Base-by-base conservation (phyloP, 768 basidiomycete genomes). In the Podaxis rugospora region DNA sequence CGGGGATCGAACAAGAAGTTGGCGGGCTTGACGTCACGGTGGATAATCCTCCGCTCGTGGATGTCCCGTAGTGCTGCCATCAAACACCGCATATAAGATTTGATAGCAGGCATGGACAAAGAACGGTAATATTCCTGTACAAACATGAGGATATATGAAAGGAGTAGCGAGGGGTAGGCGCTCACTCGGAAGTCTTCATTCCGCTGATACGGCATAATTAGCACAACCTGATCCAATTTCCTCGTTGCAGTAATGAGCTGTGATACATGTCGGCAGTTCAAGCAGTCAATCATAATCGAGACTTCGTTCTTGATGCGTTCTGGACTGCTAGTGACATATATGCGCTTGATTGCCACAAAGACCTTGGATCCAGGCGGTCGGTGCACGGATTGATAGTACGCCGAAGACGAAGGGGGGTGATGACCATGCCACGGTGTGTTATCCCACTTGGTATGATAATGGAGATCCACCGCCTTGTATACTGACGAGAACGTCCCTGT, bases 401-500 rank as follows among this genome's bases (percentile, higher is more conserved):
- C 87, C 9, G 86, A 87, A 25, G 88, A 90, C 5, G 74, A 69
- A 1, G 80, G 74, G 1, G 84, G 82, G 66, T 90, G 89, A 50
- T 75, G 72, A 0, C 88, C 88, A 35, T 84, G 84, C 92, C 92
- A 93, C 11, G 84, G 78, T 4, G 72, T 65, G 66, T 93, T 92
- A 71, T 91, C 82, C 87, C 86, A 92, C 36, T 61, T 61, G 55
- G 90, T 89, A 52, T 80, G 75, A 66, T 92, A 84, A 67, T 90
- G 74, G 14, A 90, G 67, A 72, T 99, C 97, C 64, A 95, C 73
- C 0, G 95, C 97, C 68, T 98, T 97, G 82, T 98, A 99, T n/a
- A 99, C 97, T 9, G 95, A 95, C 0, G 96, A 98, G 75, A 99
- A 99, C 1, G 96, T 99, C 14, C 96, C 96, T 57, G 95, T 98